Base-by-base conservation (phyloP, 2,329 filamentous ascomycete genomes). In the Sarocladium kiliense region DNA sequence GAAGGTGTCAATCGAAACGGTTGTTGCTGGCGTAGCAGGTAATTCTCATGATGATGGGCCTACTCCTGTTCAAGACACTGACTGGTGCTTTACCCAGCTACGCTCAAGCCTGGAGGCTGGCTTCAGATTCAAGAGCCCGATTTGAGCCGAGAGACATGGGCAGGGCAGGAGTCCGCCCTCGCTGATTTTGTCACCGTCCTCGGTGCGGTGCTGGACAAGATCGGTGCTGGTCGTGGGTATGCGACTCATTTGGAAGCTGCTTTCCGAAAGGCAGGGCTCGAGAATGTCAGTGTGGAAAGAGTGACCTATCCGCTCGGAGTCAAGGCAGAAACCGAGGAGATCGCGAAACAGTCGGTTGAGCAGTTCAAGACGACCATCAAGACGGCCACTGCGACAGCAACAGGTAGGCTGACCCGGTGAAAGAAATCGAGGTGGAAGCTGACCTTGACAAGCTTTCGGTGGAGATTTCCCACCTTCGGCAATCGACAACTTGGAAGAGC, bases 101-200 rank as follows among this genome's bases (percentile, higher is more conserved):
- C 59, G 2, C 26, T 60, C 21, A 57, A 49, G 4, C 56, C 56
- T n/a, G 50, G 55, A 0, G 59, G 58, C 12, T 60, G 59, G 58
- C 34, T 59, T 19, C 59, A 60, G 39, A 34, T 56, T 2, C 51
- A 55, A 44, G 54, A 57, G n/a, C 25, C 56, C 18, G 41, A 54
- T 12, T 19, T 53, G 1, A 49, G 23, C 12, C 18, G 21, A 1
- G 44, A 34, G 21, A 25, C 16, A 23, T 44, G 41, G 41, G 41
- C 3, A 11, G 16, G 23, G 2, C 45, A 57, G 12, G 42, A 41
- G 7, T 49, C 55, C 11, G 34, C 56, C 1, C 12, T 55, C 5
- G 36, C 51, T 16, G 57, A 55, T 34, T 39, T 53, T 42, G 21
- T 59, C 6, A 26, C 39, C 5, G 18, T 59, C 4, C 32, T 56